These are phyloP conservation scores for Conticribra weissflogii DNA, from an alignment of 108 stramenopile species.

Conservation along the genomic window DNA sequence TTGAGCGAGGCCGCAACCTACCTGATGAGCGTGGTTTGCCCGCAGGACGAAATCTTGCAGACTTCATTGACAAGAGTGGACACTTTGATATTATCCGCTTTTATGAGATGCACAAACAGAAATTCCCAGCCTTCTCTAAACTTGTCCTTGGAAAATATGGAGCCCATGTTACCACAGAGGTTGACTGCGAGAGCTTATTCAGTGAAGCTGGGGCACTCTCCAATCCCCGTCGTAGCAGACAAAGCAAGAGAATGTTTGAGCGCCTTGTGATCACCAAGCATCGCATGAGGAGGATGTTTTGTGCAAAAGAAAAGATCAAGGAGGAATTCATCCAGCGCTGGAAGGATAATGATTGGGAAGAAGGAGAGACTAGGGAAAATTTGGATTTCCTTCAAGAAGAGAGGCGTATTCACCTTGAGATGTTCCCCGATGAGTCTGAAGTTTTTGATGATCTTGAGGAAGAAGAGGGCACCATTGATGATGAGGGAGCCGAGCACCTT, in stretches of 20 bases:
- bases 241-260: not conserved
- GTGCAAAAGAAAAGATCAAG: not conserved
- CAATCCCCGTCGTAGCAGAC: not conserved
- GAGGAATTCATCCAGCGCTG: not conserved
- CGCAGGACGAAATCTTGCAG: not conserved
- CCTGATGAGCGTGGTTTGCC: not conserved
- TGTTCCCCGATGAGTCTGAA: not conserved
- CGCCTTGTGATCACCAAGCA: not conserved
- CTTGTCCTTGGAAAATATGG: not conserved
- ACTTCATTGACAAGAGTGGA: not conserved
- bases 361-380: not conserved
- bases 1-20: not conserved
- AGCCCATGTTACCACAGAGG: not conserved
- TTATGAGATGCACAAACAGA: not conserved
- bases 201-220: not conserved
- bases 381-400: not conserved
- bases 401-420: not conserved
- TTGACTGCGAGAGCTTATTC: not conserved
- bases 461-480: not conserved
- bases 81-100: not conserved
- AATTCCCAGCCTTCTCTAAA: not conserved
- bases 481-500: not conserved
- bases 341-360: not conserved
- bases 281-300: not conserved
- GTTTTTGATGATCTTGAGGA: not conserved